Evolutionary conservation across 1,284 basidiomycete genomes (phyloP).

Genomic region (Leccinum cinnamomeum): DNA sequence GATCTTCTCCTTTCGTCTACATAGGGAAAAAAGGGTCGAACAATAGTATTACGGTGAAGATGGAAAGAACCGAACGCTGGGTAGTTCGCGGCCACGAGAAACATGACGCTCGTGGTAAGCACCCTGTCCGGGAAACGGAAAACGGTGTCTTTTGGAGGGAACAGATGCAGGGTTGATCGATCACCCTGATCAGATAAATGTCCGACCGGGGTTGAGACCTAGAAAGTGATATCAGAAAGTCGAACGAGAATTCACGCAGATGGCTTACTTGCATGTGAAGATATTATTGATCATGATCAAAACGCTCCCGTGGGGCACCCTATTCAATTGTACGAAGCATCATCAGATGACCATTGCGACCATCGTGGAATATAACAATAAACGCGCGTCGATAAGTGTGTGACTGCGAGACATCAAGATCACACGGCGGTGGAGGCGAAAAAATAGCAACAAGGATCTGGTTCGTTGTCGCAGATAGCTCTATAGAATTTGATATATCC

Average conservation of each 20-base stretch:
- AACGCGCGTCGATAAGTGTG: background rate
- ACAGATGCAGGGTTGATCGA: background rate
- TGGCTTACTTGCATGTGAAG: background rate
- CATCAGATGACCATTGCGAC: background rate
- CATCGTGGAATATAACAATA: background rate
- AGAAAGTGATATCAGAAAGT: background rate
- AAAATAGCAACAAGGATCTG: background rate
- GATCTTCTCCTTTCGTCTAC: background rate
- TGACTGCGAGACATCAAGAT: background rate
- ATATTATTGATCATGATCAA: background rate
- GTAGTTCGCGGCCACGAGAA: background rate
- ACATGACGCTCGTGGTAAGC: background rate
- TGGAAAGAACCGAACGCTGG: background rate
- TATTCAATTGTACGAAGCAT: background rate
- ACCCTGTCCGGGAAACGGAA: background rate
- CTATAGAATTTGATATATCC: background rate
- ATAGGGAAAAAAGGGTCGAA: background rate
- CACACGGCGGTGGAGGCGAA: background rate
- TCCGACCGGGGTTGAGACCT: background rate
- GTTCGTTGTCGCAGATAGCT: background rate
- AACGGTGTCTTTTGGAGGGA: background rate
- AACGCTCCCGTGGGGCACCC: background rate
- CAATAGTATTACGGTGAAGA: slow-evolving; percentile 2
- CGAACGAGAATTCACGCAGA: background rate
- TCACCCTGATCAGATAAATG: background rate